Evolutionary conservation across 2,329 filamentous ascomycete species (phyloP).

Genomic region (Xylaria sp.): DNA sequence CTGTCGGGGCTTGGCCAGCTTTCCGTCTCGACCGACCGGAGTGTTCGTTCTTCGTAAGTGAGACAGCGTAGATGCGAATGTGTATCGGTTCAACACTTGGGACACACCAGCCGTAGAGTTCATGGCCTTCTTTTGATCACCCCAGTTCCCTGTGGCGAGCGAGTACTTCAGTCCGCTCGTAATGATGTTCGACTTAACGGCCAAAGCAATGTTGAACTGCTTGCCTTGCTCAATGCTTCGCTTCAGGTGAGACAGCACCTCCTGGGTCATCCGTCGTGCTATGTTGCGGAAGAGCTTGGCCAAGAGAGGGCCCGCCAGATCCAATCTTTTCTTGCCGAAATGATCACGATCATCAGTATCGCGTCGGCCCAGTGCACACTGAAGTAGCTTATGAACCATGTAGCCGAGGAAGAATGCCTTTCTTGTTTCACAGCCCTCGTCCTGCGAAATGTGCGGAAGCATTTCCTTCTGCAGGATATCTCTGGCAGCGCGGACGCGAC

Average conservation of each 20-base stretch:
- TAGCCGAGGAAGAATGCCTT: constrained; percentile 99
- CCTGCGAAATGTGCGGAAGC: constrained; percentile 91
- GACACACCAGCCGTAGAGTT: constrained; percentile 95
- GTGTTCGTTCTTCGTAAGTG: constrained; percentile 97
- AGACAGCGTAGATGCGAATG: constrained; percentile 91
- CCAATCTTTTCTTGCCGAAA: constrained; percentile 96
- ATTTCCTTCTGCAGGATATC: constrained; percentile 97
- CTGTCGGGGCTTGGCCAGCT: constrained; percentile 95
- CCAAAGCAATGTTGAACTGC: constrained; percentile 85
- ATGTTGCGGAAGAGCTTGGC: constrained; percentile 94
- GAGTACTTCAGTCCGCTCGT: constrained; percentile 96
- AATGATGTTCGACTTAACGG: constrained; percentile 84
- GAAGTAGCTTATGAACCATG: constrained; percentile 94
- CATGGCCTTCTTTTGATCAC: constrained; percentile 97
- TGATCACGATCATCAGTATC: constrained; percentile 98
- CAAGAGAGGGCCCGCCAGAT: constrained; percentile 87
- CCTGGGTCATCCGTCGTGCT: constrained; percentile 83
- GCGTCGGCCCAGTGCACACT: constrained; percentile 85
- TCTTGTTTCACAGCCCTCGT: constrained; percentile 86
- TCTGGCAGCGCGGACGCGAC: constrained; percentile 84
- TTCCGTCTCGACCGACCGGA: constrained; percentile 93
- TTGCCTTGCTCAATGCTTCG: constrained; percentile 83
- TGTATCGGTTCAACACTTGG: constrained; percentile 96
- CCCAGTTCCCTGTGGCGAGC: constrained; percentile 96
- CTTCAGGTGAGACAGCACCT: constrained; percentile 86